phyloP scores from a whole-genome alignment of 2,329 filamentous ascomycete species.

The Alternaria panax region DNA sequence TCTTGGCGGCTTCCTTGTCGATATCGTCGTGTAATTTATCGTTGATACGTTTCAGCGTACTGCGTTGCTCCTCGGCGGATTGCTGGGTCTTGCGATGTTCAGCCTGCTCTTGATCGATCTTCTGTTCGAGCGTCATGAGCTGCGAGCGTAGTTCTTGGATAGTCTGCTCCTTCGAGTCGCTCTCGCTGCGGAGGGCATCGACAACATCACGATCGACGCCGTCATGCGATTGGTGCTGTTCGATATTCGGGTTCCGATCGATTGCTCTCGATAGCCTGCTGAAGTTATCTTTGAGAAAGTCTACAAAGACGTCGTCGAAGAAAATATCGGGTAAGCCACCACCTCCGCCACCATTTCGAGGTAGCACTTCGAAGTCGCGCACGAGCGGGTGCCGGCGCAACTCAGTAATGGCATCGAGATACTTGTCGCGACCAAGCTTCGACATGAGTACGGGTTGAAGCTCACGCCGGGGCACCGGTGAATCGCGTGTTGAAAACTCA shows the following conservation, averaged over 20 bases:
- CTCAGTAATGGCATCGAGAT: slow-evolving; percentile 80
- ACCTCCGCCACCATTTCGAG: slow-evolving; percentile 64
- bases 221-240: slow-evolving; percentile 84
- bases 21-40: slow-evolving; percentile 75
- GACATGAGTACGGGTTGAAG: slow-evolving; percentile 80
- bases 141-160: slow-evolving; percentile 66
- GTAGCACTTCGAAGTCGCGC: slow-evolving; percentile 87
- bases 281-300: slow-evolving; percentile 96
- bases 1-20: slow-evolving; percentile 68
- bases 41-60: slow-evolving; percentile 69
- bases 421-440: slow-evolving; percentile 83
- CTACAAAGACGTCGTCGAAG: slow-evolving; percentile 85
- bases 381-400: slow-evolving; percentile 80
- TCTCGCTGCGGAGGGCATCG: slow-evolving; percentile 78
- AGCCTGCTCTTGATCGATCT: slow-evolving; percentile 74
- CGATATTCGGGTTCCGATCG: slow-evolving; percentile 87
- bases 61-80: slow-evolving; percentile 54
- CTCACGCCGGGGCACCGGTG: slow-evolving; percentile 81
- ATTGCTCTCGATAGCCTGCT: slow-evolving; percentile 83
- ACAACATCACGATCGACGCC: slow-evolving; percentile 94
- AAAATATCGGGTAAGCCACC: slow-evolving; percentile 77
- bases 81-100: slow-evolving; percentile 72
- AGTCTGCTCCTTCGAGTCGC: slow-evolving; percentile 73
- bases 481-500: slow-evolving; percentile 98
- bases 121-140: slow-evolving; percentile 62